Conservation (phyloP, 495 filamentous ascomycete genomes). For the Lichina pygmaea region DNA sequence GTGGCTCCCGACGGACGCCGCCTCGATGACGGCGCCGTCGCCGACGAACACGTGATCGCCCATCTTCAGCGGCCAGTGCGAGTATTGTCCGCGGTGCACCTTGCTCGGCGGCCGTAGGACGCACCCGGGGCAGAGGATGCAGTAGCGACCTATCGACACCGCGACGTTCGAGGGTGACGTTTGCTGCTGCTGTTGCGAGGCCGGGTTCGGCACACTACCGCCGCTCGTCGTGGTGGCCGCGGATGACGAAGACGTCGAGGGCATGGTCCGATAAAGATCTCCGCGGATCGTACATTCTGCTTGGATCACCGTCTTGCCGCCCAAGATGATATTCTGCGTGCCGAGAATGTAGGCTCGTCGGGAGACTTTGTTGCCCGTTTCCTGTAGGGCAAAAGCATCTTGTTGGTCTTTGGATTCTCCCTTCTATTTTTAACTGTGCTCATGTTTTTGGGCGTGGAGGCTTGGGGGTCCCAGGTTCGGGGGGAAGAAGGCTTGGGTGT, state of each 20-base stretch:
- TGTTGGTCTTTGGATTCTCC: neutral
- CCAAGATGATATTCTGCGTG: slow-evolving; percentile 91
- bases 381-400: slow-evolving; percentile 19
- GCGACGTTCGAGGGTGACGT: slow-evolving; percentile 24
- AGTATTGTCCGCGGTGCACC: slow-evolving; percentile 14
- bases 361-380: slow-evolving; percentile 95
- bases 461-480: no score
- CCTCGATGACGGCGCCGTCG: slow-evolving; percentile 42
- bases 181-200: slow-evolving; percentile 2
- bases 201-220: neutral
- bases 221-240: slow-evolving; percentile 6
- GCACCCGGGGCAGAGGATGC: slow-evolving; percentile 47
- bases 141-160: slow-evolving; percentile 74
- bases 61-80: slow-evolving; percentile 67
- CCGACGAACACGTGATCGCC: slow-evolving; percentile 83
- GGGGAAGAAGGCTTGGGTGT: no score
- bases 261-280: slow-evolving; percentile 42
- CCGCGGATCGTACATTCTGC: slow-evolving; percentile 78
- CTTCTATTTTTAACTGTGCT: neutral
- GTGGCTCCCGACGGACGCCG: slow-evolving; percentile 51
- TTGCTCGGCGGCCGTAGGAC: slow-evolving; percentile 40
- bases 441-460: no score
- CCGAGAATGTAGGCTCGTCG: slow-evolving; percentile 73
- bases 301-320: slow-evolving; percentile 75
- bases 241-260: slow-evolving; percentile 11